Conservation (phyloP, 805 yeast species). For the Candida saitoana region DNA sequence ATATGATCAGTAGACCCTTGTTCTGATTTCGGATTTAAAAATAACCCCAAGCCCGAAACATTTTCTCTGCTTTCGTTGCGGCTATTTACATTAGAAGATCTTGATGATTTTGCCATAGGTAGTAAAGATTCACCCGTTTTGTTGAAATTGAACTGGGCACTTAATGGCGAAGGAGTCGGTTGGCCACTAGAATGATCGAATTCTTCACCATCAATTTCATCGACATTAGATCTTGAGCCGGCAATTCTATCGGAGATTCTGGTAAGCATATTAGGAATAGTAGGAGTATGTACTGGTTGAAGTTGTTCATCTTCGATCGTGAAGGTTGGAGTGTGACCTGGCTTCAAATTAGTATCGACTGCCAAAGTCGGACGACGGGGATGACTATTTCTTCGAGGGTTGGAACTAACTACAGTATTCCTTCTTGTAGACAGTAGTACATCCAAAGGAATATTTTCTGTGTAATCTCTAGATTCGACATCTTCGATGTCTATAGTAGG, state of each 20-base stretch:
- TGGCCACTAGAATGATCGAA: constrained; percentile 1
- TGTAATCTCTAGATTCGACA: constrained; percentile 2
- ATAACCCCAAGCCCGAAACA: constrained; percentile 8
- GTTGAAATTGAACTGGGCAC: background rate
- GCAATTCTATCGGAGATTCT: constrained; percentile 35
- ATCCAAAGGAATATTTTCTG: constrained; percentile 1
- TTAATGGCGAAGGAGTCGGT: background rate
- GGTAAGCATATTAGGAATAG: constrained; percentile 20
- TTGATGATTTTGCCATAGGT: background rate
- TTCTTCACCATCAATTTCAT: background rate
- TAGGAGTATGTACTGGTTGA: constrained; percentile 2
- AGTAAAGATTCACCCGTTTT: background rate
- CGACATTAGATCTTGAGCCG: constrained; percentile 20
- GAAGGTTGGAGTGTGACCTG: background rate
- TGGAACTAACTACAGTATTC: background rate
- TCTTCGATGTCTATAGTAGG: constrained; percentile 9
- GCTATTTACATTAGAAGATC: background rate
- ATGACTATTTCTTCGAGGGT: too few relatives aligned
- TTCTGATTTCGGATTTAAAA: background rate
- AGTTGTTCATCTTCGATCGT: background rate
- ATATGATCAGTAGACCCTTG: background rate
- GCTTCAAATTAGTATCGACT: background rate
- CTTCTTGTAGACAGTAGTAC: background rate
- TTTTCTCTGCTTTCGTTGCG: background rate
- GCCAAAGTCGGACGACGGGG: background rate